These are phyloP conservation scores for Silene uniflora DNA, from an alignment of 148 eudicot genomes.

Conservation along the genomic window DNA sequence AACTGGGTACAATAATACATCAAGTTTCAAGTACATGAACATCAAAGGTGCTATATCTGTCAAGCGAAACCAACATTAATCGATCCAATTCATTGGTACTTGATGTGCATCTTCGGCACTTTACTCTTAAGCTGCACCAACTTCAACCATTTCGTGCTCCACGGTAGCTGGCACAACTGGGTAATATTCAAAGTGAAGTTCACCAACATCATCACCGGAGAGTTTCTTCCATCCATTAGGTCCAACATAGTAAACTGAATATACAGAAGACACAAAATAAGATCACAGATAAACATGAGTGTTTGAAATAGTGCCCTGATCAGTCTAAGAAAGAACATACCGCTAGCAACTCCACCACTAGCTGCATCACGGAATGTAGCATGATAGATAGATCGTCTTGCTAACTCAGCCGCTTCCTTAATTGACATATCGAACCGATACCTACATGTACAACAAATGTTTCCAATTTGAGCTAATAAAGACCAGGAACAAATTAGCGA, in stretches of 20 bases:
- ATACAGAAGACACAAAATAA: background rate
- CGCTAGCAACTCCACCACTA: constrained; percentile 97
- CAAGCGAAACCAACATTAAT: background rate
- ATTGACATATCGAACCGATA: constrained; percentile 76
- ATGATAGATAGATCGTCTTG: constrained; percentile 81
- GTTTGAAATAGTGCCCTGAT: background rate
- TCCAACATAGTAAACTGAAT: constrained; percentile 83
- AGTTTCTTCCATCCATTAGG: constrained; percentile 88
- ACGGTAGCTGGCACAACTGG: constrained; percentile 57
- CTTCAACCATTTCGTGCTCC: constrained; percentile 89
- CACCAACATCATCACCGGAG: constrained; percentile 92
- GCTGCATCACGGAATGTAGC: constrained; percentile 98
- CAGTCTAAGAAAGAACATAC: constrained; percentile 33
- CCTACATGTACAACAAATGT: constrained; percentile 24
- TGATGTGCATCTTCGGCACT: background rate
- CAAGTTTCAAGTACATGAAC: background rate
- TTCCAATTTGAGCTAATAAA: background rate
- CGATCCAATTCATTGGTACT: background rate
- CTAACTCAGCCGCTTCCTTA: constrained; percentile 82
- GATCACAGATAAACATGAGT: background rate
- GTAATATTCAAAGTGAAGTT: constrained; percentile 74
- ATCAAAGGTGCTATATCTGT: background rate
- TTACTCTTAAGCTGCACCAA: constrained; percentile 26
- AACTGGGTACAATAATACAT: too few species aligned
- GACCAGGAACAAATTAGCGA: too few species aligned